These are phyloP conservation scores for Volvox reticuliferus DNA, from an alignment of 139 green algal species.

Conservation along the genomic window DNA sequence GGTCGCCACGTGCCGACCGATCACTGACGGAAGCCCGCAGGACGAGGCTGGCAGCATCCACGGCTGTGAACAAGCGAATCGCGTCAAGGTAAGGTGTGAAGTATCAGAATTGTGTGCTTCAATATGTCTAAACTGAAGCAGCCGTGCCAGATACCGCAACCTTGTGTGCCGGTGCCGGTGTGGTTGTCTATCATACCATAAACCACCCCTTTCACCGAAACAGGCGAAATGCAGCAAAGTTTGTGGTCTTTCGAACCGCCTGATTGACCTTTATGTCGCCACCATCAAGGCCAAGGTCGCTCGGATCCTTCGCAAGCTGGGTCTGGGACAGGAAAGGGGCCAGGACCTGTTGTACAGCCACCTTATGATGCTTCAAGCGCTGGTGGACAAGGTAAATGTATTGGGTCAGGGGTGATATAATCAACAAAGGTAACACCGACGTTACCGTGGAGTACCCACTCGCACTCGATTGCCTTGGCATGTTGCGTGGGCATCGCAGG, in stretches of 20 bases:
- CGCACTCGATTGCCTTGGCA: too few species aligned
- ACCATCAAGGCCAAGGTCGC: slow-evolving; percentile 46
- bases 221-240: slow-evolving; percentile 40
- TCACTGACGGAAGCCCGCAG: background rate
- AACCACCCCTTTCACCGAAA: background rate
- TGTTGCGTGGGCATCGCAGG: background rate
- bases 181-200: too few species aligned
- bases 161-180: too few species aligned
- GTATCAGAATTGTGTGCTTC: too few species aligned
- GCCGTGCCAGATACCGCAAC: too few species aligned
- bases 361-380: background rate
- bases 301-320: slow-evolving; percentile 29
- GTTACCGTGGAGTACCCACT: too few species aligned
- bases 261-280: slow-evolving; percentile 39
- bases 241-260: background rate
- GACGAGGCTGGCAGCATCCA: slow-evolving; percentile 1
- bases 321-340: background rate
- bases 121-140: too few species aligned
- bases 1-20: too few species aligned
- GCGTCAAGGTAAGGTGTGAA: slow-evolving; percentile 1
- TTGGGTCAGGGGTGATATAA: background rate
- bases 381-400: slow-evolving; percentile 21
- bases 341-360: slow-evolving; percentile 42
- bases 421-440: too few species aligned
- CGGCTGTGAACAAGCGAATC: slow-evolving; percentile 21